These are phyloP conservation scores for Xanthoconium separans DNA, from an alignment of 1,284 basidiomycete species.

Conservation along the genomic window DNA sequence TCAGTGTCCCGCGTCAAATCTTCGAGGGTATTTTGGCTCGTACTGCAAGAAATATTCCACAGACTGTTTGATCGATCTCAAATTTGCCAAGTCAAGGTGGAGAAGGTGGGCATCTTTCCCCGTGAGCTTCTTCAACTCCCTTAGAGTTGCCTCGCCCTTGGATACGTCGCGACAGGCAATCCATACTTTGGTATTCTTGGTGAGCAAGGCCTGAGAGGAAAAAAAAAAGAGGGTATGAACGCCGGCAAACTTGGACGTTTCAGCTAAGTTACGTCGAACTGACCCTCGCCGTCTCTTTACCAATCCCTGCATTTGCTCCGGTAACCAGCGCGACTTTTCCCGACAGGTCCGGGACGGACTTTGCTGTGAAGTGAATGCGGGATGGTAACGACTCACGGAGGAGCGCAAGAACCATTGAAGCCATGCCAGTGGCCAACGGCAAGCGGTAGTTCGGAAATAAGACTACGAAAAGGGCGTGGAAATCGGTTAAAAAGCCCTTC, in stretches of 20 bases:
- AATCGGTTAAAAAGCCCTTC: too few relatives aligned
- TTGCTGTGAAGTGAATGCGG: constrained; percentile 40
- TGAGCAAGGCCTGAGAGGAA: constrained; percentile 43
- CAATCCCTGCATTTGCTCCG: constrained; percentile 38
- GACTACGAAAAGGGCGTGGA: too few relatives aligned
- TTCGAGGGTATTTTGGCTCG: background rate
- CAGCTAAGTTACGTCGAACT: background rate
- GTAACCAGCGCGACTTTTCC: constrained; percentile 45
- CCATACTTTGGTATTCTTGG: constrained; percentile 63
- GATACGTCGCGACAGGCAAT: constrained; percentile 51
- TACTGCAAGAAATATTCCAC: constrained; percentile 45
- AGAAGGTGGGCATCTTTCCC: constrained; percentile 51
- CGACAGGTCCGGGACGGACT: constrained; percentile 51
- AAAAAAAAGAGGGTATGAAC: background rate
- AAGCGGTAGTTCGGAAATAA: too few relatives aligned
- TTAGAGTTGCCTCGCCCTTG: constrained; percentile 50
- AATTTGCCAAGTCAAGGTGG: constrained; percentile 55
- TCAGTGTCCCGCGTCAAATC: background rate
- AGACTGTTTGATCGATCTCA: constrained; percentile 49
- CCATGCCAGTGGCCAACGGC: constrained; percentile 2
- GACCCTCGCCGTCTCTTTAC: constrained; percentile 32
- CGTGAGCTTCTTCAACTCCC: constrained; percentile 44
- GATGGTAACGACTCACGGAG: constrained; percentile 38
- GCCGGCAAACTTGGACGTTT: too few relatives aligned
- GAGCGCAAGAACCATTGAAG: constrained; percentile 6